These are phyloP conservation scores for Vanrija pseudolonga DNA, from an alignment of 1,284 basidiomycete genomes.

Conservation along the genomic window DNA sequence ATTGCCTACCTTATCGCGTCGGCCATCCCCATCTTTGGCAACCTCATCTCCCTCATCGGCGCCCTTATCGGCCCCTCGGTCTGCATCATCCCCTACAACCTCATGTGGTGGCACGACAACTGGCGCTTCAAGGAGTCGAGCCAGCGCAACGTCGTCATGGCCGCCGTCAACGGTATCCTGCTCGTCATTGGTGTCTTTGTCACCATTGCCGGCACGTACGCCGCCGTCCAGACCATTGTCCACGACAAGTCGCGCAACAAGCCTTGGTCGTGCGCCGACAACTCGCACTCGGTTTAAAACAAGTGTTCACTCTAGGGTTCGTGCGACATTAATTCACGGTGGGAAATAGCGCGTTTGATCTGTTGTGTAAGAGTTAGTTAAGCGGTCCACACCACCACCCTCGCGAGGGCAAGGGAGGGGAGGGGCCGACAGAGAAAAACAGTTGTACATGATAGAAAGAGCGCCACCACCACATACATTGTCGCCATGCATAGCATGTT, in stretches of 20 bases:
- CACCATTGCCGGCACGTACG: conserved; percentile 34
- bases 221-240: conserved; percentile 30
- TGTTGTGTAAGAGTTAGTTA: too few species aligned
- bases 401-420: too few species aligned
- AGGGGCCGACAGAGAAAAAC: too few species aligned
- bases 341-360: too few species aligned
- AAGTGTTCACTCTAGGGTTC: too few species aligned
- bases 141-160: conserved; percentile 2
- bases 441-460: too few species aligned
- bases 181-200: conserved; percentile 27
- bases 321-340: too few species aligned
- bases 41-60: conserved; percentile 34
- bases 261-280: conserved; percentile 39
- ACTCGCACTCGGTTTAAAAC: conserved; percentile 21
- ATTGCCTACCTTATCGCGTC: conserved; percentile 35
- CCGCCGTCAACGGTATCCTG: conserved; percentile 16
- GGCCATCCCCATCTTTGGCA: conserved; percentile 31
- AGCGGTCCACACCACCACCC: too few species aligned
- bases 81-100: conserved; percentile 25
- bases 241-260: conserved; percentile 17
- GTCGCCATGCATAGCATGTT: too few species aligned
- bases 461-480: too few species aligned
- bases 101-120: conserved; percentile 36
- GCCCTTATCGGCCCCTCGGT: conserved; percentile 34
- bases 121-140: conserved; percentile 3